A percentile compares a stretch with the other conserved stretches of the same genome.
These are phyloP conservation scores for Podosphaera aphanis DNA, from an alignment of 2,329 filamentous ascomycete species.

Conservation along the genomic window DNA sequence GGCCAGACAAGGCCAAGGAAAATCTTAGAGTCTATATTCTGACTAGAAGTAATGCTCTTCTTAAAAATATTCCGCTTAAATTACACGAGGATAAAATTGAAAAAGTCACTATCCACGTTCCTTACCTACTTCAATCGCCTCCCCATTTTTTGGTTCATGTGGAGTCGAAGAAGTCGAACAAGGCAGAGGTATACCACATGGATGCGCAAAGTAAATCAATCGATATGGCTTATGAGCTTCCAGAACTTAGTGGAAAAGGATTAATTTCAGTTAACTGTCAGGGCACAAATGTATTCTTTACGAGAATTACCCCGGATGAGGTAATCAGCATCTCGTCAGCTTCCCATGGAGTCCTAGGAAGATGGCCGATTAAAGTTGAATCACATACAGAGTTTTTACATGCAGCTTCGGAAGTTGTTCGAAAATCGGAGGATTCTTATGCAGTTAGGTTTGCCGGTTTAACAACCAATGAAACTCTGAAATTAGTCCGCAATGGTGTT, in stretches of 20 bases:
- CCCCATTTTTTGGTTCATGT: slow-evolving; percentile 74
- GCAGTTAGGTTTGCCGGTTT: slow-evolving; percentile 59
- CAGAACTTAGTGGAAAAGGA: slow-evolving; percentile 43
- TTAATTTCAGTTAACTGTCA: slow-evolving; percentile 58
- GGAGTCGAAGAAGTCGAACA: slow-evolving; percentile 44
- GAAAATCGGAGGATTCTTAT: slow-evolving; percentile 40
- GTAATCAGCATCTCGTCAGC: slow-evolving; percentile 50
- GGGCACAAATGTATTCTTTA: slow-evolving; percentile 72
- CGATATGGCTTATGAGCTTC: slow-evolving; percentile 59
- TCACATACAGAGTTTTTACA: slow-evolving; percentile 30
- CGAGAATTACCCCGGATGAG: slow-evolving; percentile 53
- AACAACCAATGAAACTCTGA: slow-evolving; percentile 49
- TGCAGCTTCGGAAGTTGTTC: slow-evolving; percentile 61
- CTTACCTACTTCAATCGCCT: slow-evolving; percentile 44
- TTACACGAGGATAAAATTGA: slow-evolving; percentile 27
- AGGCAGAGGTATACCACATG: slow-evolving; percentile 70
- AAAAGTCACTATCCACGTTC: slow-evolving; percentile 43
- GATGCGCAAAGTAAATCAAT: slow-evolving; percentile 45
- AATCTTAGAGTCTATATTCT: slow-evolving; percentile 51
- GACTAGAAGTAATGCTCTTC: slow-evolving; percentile 28
- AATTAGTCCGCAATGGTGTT: slow-evolving; percentile 62
- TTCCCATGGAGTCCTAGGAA: slow-evolving; percentile 52
- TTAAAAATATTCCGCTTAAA: slow-evolving; percentile 26
- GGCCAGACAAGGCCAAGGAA: slow-evolving; percentile 39
- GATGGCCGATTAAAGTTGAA: slow-evolving; percentile 38